Evolutionary conservation across 352 stramenopile genomes (phyloP), one percentile per base, ranked within the genome.

Genomic region (Thraustochytrium striatum): DNA sequence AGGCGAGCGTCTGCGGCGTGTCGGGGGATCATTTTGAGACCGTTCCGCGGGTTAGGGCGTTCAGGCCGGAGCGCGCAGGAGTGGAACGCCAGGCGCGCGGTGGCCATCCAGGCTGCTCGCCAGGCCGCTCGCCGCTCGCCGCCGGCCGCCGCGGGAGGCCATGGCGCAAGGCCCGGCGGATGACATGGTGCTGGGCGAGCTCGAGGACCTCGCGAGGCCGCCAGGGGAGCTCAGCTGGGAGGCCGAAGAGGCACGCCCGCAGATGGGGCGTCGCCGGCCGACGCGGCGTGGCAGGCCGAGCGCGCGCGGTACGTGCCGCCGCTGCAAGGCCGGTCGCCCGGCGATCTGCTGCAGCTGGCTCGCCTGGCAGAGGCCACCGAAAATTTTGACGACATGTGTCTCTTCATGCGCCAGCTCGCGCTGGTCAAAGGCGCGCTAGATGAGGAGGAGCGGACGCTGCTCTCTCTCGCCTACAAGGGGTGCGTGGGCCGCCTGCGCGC

Each of bases 401-500:
- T 75, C 2, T 30, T 75, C 30, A 61, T 75, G 65, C 65, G 65
- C 9, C 21, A 39, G 30, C 43, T 75, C 19, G 65, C 68, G n/a
- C 7, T 43, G 9, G 25, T 35, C 5, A 21, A 25, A 39, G 44
- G 44, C 47, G 13, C 8, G 7, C 65, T 75, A 0, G 59, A 50
- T 25, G 65, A 75, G 16, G 84, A 86, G 61, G 84, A 86, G 73
- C 81, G 82, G 61, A 85, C 85, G 69, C 69, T 87, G 2, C 41
- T 85, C 1, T 55, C 82, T 1, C 82, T 85, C 16, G 82, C 82
- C 9, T 84, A 81, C 82, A 86, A 87, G 59, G 86, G 86, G 78
- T 81, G 83, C 32, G 52, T 87, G 1, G 82, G 82, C 38, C 7
- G 44, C 0, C 75, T 62, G 2, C 81, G 82, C 25, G 81, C 82